Evolutionary conservation across 2,329 filamentous ascomycete species (phyloP).

Genomic region (Cladobotryum mycophilum): DNA sequence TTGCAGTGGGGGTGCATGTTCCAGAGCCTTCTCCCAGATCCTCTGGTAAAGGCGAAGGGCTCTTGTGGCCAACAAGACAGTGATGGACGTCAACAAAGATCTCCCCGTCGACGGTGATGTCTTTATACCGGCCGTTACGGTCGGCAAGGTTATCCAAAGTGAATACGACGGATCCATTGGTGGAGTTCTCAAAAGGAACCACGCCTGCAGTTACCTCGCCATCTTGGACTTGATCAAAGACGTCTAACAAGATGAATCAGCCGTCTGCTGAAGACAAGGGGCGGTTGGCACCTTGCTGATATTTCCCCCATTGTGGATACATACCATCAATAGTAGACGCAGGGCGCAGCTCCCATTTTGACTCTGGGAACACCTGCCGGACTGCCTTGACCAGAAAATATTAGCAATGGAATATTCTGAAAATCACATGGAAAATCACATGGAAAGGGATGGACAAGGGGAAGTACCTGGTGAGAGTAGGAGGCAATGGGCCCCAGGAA

Average conservation of each 20-base stretch:
- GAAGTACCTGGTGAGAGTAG: slow-evolving; percentile 45
- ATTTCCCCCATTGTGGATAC: slow-evolving; percentile 10
- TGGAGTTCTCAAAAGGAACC: slow-evolving; percentile 93
- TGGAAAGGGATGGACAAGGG: too few relatives aligned
- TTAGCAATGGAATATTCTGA: neutral
- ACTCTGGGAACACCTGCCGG: slow-evolving; percentile 41
- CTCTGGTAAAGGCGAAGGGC: slow-evolving; percentile 21
- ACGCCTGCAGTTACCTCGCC: slow-evolving; percentile 64
- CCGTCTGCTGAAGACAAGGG: neutral
- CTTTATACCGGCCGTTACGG: slow-evolving; percentile 53
- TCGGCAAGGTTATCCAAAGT: slow-evolving; percentile 87
- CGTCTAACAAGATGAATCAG: slow-evolving; percentile 46
- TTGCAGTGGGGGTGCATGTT: slow-evolving; percentile 44
- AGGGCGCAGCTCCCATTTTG: slow-evolving; percentile 43
- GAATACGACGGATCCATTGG: slow-evolving; percentile 85
- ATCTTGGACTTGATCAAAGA: slow-evolving; percentile 72
- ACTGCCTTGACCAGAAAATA: slow-evolving; percentile 31
- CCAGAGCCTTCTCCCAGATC: slow-evolving; percentile 32
- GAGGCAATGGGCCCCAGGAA: slow-evolving; percentile 45
- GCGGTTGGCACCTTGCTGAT: neutral
- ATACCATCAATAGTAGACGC: slow-evolving; percentile 45
- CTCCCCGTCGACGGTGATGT: slow-evolving; percentile 74
- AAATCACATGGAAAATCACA: slow-evolving; percentile 1
- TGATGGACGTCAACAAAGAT: slow-evolving; percentile 84
- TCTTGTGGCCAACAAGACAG: slow-evolving; percentile 62